A percentile compares a stretch with the other conserved stretches of the same genome.
Evolutionary conservation across 371 early-diverging fungal genomes (phyloP).

Genomic region (Apophysomyces variabilis): DNA sequence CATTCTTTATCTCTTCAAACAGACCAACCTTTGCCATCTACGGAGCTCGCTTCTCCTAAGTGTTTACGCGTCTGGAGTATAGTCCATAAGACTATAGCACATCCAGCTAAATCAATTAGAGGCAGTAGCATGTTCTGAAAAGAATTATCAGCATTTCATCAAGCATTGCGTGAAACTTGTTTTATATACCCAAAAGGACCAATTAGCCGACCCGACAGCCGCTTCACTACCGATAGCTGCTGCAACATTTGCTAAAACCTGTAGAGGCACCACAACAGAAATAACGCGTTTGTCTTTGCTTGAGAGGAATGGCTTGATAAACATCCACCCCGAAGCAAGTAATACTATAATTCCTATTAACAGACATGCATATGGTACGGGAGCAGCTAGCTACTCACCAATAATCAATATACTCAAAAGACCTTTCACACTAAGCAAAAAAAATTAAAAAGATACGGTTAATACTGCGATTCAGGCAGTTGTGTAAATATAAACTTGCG

Average conservation of each 20-base stretch:
- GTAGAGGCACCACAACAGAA: constrained; percentile 58
- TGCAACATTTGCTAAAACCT: constrained; percentile 58
- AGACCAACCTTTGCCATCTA: constrained; percentile 56
- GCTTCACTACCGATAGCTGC: constrained; percentile 54
- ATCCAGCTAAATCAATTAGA: constrained; percentile 55
- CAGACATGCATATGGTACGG: neutral
- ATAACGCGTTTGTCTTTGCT: constrained; percentile 60
- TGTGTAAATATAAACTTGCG: constrained; percentile 27
- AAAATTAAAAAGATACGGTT: neutral
- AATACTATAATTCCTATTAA: constrained; percentile 27
- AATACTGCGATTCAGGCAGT: neutral
- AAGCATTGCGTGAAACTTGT: neutral
- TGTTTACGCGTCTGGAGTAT: constrained; percentile 61
- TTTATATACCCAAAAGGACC: constrained; percentile 56
- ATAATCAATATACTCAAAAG: constrained; percentile 62
- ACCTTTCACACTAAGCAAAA: constrained; percentile 48
- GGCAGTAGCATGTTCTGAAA: constrained; percentile 53
- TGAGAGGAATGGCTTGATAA: constrained; percentile 62
- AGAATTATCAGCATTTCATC: neutral
- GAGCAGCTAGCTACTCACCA: constrained; percentile 24
- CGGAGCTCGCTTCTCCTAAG: constrained; percentile 47
- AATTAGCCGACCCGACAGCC: constrained; percentile 56
- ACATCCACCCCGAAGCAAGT: constrained; percentile 67
- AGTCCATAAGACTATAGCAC: constrained; percentile 55
- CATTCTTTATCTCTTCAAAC: neutral